Evolutionary conservation across 2,329 filamentous ascomycete genomes (phyloP).

Genomic region (Alternaria gaisen): DNA sequence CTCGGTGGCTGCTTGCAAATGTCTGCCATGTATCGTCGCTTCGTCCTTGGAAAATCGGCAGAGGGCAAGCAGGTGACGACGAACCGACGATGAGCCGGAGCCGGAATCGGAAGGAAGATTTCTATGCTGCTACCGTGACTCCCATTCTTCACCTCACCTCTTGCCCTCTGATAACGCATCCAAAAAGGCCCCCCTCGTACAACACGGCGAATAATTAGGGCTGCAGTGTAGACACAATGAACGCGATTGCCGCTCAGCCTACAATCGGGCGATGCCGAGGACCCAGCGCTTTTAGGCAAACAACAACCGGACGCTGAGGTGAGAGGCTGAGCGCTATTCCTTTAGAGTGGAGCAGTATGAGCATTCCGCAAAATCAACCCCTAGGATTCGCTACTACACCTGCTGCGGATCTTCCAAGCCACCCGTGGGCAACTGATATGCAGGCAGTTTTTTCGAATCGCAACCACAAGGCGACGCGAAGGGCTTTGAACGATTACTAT

Average conservation of each 20-base stretch:
- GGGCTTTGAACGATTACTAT: neutral
- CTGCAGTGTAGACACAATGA: neutral
- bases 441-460: neutral
- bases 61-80: neutral
- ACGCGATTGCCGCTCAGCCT: slow-evolving; percentile 5
- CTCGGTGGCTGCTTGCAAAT: neutral
- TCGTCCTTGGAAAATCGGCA: neutral
- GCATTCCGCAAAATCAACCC: slow-evolving; percentile 1
- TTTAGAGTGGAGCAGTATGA: neutral
- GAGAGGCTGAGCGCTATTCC: slow-evolving; percentile 8
- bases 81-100: slow-evolving; percentile 5
- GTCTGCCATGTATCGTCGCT: neutral
- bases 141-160: neutral
- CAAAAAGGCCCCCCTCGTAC: neutral
- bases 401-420: neutral
- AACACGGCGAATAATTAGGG: neutral
- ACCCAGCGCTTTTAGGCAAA: neutral
- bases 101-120: neutral
- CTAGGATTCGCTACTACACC: slow-evolving; percentile 5
- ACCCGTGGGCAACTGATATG: neutral
- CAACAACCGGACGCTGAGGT: slow-evolving; percentile 3
- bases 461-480: neutral
- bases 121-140: neutral
- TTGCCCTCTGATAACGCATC: neutral
- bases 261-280: neutral